Conservation (phyloP, 305 asterid species). For the Fraxinus greggii region DNA sequence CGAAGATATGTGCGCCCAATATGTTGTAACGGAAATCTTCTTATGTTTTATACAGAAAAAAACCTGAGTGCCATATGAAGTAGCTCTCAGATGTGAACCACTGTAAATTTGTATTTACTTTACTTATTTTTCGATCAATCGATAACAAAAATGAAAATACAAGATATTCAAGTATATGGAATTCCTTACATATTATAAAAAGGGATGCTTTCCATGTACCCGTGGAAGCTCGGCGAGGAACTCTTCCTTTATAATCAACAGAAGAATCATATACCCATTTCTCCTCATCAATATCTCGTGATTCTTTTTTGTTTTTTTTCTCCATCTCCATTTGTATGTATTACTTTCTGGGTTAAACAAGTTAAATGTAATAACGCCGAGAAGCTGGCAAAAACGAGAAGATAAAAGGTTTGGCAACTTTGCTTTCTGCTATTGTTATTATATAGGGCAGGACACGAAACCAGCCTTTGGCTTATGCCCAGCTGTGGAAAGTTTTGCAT, state of each 20-base stretch:
- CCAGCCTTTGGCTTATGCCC: neutral
- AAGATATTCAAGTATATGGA: neutral
- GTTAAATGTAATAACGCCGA: neutral
- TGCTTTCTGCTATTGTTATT: neutral
- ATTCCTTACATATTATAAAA: slow-evolving; percentile 59
- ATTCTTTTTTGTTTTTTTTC: slow-evolving; percentile 24
- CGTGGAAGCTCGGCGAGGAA: slow-evolving; percentile 68
- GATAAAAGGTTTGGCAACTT: neutral
- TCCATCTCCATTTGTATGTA: slow-evolving; percentile 30
- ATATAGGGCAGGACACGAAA: neutral
- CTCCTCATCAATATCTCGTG: slow-evolving; percentile 35
- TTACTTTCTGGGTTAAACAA: neutral
- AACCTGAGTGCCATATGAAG: neutral
- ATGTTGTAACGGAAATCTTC: neutral
- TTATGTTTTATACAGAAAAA: neutral
- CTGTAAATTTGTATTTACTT: slow-evolving; percentile 9
- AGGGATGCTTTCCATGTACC: slow-evolving; percentile 86
- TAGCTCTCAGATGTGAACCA: neutral
- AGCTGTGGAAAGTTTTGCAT: neutral
- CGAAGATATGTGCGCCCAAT: neutral
- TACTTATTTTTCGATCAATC: slow-evolving; percentile 57
- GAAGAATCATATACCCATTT: slow-evolving; percentile 78
- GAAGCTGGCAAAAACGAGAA: neutral
- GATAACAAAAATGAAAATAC: neutral
- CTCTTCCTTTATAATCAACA: slow-evolving; percentile 59